Conservation (phyloP, 495 filamentous ascomycete genomes). For the Patellaria atrata region DNA sequence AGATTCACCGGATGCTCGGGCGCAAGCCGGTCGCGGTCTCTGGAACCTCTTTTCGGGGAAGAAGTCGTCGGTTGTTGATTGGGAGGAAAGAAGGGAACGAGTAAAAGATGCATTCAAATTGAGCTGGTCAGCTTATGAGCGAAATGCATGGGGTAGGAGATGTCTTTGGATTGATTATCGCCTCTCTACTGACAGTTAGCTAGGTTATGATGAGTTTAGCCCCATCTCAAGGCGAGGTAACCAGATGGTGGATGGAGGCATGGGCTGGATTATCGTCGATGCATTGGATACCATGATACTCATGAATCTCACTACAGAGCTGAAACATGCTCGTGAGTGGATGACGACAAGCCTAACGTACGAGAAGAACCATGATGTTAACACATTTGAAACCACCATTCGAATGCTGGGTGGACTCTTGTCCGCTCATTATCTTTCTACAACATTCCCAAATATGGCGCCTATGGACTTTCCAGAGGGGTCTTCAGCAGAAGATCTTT, state of each 20-base stretch:
- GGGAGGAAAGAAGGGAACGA: slow-evolving; percentile 60
- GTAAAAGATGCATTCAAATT: slow-evolving; percentile 82
- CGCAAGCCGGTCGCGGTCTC: background rate
- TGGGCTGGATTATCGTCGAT: slow-evolving; percentile 98
- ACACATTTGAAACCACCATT: slow-evolving; percentile 96
- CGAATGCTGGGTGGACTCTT: slow-evolving; percentile 92
- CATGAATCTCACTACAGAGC: slow-evolving; percentile 87
- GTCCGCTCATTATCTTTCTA: slow-evolving; percentile 87
- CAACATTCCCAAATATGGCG: slow-evolving; percentile 25
- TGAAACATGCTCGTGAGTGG: slow-evolving; percentile 81
- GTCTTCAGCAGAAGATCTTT: slow-evolving; percentile 68
- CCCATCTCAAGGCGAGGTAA: slow-evolving; percentile 64
- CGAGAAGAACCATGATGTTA: slow-evolving; percentile 87
- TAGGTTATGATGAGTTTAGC: slow-evolving; percentile 78
- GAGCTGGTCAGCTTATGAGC: slow-evolving; percentile 86
- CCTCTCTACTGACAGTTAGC: slow-evolving; percentile 5
- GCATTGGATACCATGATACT: slow-evolving; percentile 91
- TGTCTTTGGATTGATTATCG: background rate
- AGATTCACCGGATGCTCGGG: background rate
- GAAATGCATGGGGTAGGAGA: slow-evolving; percentile 79
- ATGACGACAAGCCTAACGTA: slow-evolving; percentile 69
- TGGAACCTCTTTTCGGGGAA: slow-evolving; percentile 8
- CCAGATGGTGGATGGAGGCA: slow-evolving; percentile 62
- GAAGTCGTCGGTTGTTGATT: slow-evolving; percentile 38
- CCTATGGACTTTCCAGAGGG: slow-evolving; percentile 26